Evolutionary conservation across 805 yeast species (phyloP).

Genomic region (Candida hispaniensis): DNA sequence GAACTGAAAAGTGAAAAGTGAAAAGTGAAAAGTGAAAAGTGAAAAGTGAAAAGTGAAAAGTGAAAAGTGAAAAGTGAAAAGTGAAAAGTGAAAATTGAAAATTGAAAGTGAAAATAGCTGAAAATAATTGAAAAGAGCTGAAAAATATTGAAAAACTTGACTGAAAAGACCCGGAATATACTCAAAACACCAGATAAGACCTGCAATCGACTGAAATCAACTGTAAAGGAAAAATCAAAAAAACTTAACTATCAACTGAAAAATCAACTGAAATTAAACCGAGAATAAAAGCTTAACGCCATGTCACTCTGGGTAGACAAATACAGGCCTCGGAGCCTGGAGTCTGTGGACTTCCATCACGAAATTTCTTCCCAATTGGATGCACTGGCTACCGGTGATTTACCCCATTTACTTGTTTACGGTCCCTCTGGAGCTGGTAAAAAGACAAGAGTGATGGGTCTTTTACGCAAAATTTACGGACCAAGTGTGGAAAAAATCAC

Average conservation of each 20-base stretch:
- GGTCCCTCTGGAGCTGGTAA: slow-evolving; percentile 98
- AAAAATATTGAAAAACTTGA: background rate
- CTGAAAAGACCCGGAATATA: background rate
- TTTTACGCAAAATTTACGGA: slow-evolving; percentile 73
- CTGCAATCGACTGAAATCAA: too few relatives aligned
- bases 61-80: background rate
- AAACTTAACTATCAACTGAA: background rate
- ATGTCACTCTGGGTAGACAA: slow-evolving; percentile 98
- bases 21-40: too few relatives aligned
- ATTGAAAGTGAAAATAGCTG: background rate
- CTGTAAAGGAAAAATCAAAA: background rate
- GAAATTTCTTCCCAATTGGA: slow-evolving; percentile 52
- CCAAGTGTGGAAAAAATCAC: slow-evolving; percentile 71
- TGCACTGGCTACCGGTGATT: slow-evolving; percentile 67
- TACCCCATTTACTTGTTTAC: slow-evolving; percentile 84
- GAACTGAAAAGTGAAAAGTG: background rate
- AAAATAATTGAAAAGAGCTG: background rate
- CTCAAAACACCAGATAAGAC: too few relatives aligned
- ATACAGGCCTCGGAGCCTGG: slow-evolving; percentile 65
- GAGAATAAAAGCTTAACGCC: slow-evolving; percentile 1
- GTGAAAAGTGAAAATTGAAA: background rate
- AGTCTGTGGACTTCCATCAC: slow-evolving; percentile 53
- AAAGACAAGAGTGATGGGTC: slow-evolving; percentile 79
- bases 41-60: background rate
- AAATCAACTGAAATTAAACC: background rate